Base-by-base conservation (phyloP, 371 early-diverging fungal species). In the Mortierella sp. region DNA sequence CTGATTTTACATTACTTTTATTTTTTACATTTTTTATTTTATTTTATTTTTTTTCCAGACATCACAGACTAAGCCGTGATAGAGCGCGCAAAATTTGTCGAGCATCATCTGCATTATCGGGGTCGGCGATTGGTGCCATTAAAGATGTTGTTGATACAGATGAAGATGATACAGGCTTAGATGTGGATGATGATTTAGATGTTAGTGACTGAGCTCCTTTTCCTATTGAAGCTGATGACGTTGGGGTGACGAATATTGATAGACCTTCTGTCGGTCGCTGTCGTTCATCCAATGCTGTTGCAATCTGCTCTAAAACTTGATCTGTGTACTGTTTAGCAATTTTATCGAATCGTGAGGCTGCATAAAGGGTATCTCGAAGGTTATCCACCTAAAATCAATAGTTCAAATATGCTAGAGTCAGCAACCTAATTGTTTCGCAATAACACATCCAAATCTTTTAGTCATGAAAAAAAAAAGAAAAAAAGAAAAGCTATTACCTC, bases 261-360 rank as follows among this genome's bases (percentile, higher is more conserved):
- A 26, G 35, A 32, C 65, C 37, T 13, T 54, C 32, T 9, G 58
- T 61, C 5, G 80, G 80, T 37, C 74, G 80, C 57, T 79, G 80
- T 37, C 80, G 70, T 49, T 70, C 70, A 28, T 73, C 80, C 28
- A 79, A 22, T 22, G 80, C 80, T 26, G 32, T 13, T n/a, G 80
- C 80, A 37, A 74, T 70, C 60, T 79, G 80, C 54, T 79, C 80
- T 42, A 79, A 58, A 42, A 79, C 74, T 42, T 79, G 70, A 53
- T 79, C 74, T 3, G 80, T 70, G 68, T 76, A 83, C 26, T 77
- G 73, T 34, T 66, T 76, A 6, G 83, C 71, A 29, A 83, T 58
- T 58, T 73, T 72, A 35, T 77, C 68, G 32, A 83, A 77, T 15
- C 73, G 71, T 29, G 76, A 68, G 10, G 83, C 78, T n/a, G 62